phyloP scores from a whole-genome alignment of 345 rosid species.

The Excoecaria agallocha region DNA sequence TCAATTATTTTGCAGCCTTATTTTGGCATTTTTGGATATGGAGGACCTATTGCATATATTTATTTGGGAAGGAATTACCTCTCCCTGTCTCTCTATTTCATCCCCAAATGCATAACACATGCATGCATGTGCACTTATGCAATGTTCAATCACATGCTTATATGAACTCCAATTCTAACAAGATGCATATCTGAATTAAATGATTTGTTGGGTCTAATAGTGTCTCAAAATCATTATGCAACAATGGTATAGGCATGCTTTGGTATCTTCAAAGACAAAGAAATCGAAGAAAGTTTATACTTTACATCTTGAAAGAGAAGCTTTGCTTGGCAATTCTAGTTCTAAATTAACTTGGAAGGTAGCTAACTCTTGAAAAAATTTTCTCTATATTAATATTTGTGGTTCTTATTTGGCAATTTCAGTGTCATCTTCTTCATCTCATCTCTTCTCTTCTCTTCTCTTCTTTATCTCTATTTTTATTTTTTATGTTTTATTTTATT shows the following conservation, averaged over 20 bases:
- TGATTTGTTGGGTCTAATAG: neutral
- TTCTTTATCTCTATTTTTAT: neutral
- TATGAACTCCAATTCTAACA: neutral
- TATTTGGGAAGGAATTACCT: constrained; percentile 48
- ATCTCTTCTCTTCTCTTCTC: no score
- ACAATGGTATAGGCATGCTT: constrained; percentile 38
- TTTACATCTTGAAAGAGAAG: constrained; percentile 52
- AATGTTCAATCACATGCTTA: neutral
- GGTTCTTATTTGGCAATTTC: neutral
- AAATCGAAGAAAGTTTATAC: constrained; percentile 50
- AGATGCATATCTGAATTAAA: neutral
- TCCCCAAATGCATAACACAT: neutral
- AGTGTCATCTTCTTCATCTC: no score
- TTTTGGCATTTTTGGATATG: constrained; percentile 69
- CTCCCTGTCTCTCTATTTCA: neutral
- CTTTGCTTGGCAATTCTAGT: constrained; percentile 34
- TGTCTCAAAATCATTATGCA: neutral
- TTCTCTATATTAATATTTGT: neutral
- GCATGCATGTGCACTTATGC: neutral
- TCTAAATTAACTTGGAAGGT: constrained; percentile 55
- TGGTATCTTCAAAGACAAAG: constrained; percentile 68
- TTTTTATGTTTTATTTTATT: no score
- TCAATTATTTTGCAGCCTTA: constrained; percentile 38
- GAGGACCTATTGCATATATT: constrained; percentile 60
- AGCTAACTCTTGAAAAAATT: constrained; percentile 10